Conservation (phyloP, 2,329 filamentous ascomycete genomes). For the Ophiostoma pallidulum region DNA sequence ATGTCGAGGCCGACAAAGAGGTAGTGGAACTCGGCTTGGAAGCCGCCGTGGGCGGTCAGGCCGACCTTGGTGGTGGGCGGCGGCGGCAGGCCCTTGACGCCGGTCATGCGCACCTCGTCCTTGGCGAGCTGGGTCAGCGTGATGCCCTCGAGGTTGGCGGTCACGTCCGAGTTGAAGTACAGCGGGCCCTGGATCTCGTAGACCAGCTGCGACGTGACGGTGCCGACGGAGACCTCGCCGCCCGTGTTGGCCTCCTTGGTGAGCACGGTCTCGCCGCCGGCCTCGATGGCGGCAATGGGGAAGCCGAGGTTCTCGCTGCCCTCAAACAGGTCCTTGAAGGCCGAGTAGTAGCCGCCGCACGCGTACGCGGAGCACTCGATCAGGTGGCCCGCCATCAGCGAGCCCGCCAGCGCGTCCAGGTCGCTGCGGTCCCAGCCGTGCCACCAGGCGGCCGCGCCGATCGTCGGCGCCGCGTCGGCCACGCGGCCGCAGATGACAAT, state of each 20-base stretch:
- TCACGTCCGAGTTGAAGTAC: constrained; percentile 27
- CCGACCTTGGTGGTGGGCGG: constrained; percentile 24
- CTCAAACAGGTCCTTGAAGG: constrained; percentile 34
- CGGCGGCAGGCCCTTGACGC: constrained; percentile 25
- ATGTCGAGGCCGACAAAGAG: constrained; percentile 18
- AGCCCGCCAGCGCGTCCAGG: constrained; percentile 34
- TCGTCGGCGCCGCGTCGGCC: constrained; percentile 32
- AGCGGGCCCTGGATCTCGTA: constrained; percentile 31
- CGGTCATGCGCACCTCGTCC: constrained; percentile 24
- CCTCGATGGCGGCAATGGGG: constrained; percentile 39
- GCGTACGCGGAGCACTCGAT: constrained; percentile 38
- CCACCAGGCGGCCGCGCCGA: constrained; percentile 40
- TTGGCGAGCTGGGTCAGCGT: constrained; percentile 35
- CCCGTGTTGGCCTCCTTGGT: constrained; percentile 20
- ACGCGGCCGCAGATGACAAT: constrained; percentile 31
- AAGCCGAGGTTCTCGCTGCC: constrained; percentile 34
- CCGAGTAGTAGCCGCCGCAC: constrained; percentile 37
- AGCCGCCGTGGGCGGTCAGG: constrained; percentile 18
- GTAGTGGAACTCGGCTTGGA: constrained; percentile 20
- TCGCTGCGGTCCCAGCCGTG: constrained; percentile 33
- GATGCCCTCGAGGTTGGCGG: constrained; percentile 22
- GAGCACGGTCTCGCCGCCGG: constrained; percentile 27
- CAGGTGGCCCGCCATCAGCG: constrained; percentile 33
- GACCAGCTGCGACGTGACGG: constrained; percentile 22
- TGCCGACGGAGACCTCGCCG: constrained; percentile 17